phyloP scores from a whole-genome alignment of 148 eudicot genomes.

The Euryodendron excelsum region DNA sequence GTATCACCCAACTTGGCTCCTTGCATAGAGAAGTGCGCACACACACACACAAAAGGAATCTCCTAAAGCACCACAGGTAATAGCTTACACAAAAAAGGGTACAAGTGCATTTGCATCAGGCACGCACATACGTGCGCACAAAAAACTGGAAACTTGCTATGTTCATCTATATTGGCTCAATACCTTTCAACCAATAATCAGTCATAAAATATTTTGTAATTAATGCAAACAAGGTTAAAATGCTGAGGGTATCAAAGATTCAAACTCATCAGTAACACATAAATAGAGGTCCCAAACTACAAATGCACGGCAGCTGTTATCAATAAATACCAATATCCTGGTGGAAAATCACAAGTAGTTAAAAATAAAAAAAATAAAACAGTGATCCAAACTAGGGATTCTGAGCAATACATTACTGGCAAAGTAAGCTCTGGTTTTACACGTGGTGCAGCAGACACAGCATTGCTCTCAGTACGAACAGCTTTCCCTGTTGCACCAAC shows the following conservation, averaged over 20 bases:
- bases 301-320: neutral
- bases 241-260: neutral
- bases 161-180: too few relatives aligned
- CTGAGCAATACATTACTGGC: conserved; percentile 64
- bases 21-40: too few relatives aligned
- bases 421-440: conserved; percentile 91
- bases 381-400: neutral
- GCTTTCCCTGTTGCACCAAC: conserved; percentile 62
- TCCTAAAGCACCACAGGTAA: neutral
- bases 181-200: too few relatives aligned
- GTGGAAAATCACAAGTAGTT: neutral
- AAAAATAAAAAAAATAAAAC: conserved; percentile 3
- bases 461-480: conserved; percentile 56
- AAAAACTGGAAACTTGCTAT: too few relatives aligned
- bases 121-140: too few relatives aligned
- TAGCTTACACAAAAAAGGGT: neutral
- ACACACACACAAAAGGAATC: neutral
- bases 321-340: neutral
- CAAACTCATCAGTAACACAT: too few relatives aligned
- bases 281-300: neutral
- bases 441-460: conserved; percentile 64
- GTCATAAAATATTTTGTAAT: too few relatives aligned
- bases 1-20: too few relatives aligned
- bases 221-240: neutral
- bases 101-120: too few relatives aligned